Evolutionary conservation across 495 filamentous ascomycete species (phyloP).

Genomic region (Lasiosphaeris hirsuta): DNA sequence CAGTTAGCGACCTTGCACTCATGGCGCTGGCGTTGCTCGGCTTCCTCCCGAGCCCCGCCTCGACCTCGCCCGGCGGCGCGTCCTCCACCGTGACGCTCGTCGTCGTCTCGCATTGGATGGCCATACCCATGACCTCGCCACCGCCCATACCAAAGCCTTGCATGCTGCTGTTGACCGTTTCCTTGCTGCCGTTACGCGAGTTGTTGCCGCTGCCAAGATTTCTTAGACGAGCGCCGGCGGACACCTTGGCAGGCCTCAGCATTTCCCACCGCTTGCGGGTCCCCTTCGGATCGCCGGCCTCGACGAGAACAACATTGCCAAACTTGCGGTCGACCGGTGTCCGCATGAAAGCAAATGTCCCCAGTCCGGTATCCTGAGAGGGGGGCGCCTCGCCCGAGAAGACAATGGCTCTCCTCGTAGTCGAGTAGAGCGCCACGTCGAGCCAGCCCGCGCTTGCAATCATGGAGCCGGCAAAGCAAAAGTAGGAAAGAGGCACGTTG

Average conservation of each 20-base stretch:
- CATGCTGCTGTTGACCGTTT: constrained; percentile 24
- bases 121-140: constrained; percentile 28
- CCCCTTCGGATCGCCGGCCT: constrained; percentile 24
- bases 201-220: constrained; percentile 12
- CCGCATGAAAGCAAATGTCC: constrained; percentile 49
- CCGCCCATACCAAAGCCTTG: constrained; percentile 27
- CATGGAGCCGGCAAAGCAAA: constrained; percentile 65
- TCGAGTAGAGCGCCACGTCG: constrained; percentile 66
- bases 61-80: constrained; percentile 1
- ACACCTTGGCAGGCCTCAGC: constrained; percentile 18
- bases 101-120: constrained; percentile 44
- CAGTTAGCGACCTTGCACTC: not conserved
- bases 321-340: constrained; percentile 31
- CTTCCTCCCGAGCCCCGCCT: constrained; percentile 1
- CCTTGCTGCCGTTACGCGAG: constrained; percentile 26
- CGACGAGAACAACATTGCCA: constrained; percentile 40
- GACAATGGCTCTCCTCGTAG: constrained; percentile 58
- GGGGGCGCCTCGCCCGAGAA: constrained; percentile 42
- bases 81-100: constrained; percentile 41
- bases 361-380: constrained; percentile 41
- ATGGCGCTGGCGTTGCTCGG: constrained; percentile 10
- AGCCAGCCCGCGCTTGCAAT: constrained; percentile 71
- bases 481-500: constrained; percentile 55
- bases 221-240: constrained; percentile 14
- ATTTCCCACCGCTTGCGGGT: constrained; percentile 22